Evolutionary conservation across 805 yeast genomes (phyloP), one percentile per base, ranked within the genome.

Genomic region (Ogataea chonburiensis): DNA sequence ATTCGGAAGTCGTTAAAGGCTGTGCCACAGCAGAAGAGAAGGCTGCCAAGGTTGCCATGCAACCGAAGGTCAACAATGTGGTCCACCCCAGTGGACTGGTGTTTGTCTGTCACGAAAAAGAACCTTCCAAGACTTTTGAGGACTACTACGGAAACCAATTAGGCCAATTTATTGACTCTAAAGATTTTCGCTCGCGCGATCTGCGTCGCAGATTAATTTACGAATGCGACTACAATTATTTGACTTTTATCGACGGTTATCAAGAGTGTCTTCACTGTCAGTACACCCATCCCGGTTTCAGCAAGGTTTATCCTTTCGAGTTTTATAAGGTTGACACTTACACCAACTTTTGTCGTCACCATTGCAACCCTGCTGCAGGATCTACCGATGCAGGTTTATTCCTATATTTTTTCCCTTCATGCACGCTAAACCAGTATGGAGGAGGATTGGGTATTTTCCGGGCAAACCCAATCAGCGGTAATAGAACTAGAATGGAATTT

Each of bases 361-460:
- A 47, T 27, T 53, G 55, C 38, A 44, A 38, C 20, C 45, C 56
- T 8, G 28, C 37, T 3, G 40, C 24, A n/a, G 45, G 35, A 1
- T 11, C 21, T 12, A 25, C 18, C 1, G 56, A 46, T 16, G 42
- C 38, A 6, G 60, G 60, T 3, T 38, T 55, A 24, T 55, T 55
- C 27, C 33, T 55, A 19, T 55, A 55, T 40, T 53, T 55, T 30
- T 55, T 55, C 49, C 58, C 60, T 14, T 46, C 56, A n/a, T 46
- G 52, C 29, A 37, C 59, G 2, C 38, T 55, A 27, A 55, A 54
- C 36, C 28, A 39, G 16, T 57, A 57, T 33, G 59, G 54, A 11
- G 62, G 62, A 24, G 62, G 62, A 4, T 43, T 55, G 46, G 53
- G 60, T 10, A 40, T 52, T 17, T 57, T 57, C 42, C 47, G 62